phyloP scores from a whole-genome alignment of 495 filamentous ascomycete species.

The Penicillium coffeae region DNA sequence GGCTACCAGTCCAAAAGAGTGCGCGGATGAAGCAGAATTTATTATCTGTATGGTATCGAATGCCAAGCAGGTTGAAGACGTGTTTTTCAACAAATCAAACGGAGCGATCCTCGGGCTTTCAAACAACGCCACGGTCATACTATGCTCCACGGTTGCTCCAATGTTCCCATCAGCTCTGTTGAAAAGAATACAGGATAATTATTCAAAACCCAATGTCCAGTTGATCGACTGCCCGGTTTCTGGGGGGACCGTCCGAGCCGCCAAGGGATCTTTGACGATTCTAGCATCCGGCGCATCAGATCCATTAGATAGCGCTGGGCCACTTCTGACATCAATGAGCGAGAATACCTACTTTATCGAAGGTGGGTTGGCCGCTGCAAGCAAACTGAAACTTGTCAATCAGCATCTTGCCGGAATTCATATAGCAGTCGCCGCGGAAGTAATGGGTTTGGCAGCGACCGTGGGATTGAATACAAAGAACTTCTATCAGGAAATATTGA shows the following conservation, averaged over 20 bases:
- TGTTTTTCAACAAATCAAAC: conserved; percentile 5
- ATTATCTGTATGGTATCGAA: conserved; percentile 10
- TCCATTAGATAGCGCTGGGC: conserved; percentile 1
- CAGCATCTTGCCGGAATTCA: conserved; percentile 12
- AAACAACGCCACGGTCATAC: conserved; percentile 4
- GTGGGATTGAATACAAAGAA: conserved; percentile 8
- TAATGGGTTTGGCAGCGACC: conserved; percentile 10
- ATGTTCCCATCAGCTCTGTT: conserved; percentile 1
- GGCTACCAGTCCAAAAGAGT: conserved; percentile 4
- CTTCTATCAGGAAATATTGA: conserved; percentile 5
- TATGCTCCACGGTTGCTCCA: conserved; percentile 10
- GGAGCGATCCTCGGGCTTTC: conserved; percentile 4
- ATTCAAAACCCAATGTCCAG: conserved; percentile 5
- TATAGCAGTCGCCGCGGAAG: conserved; percentile 7
- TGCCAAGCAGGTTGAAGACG: conserved; percentile 4
- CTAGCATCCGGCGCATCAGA: conserved; percentile 5
- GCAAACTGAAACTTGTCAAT: conserved; percentile 11
- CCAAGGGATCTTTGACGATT: conserved; percentile 4
- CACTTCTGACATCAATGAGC: conserved; percentile 8
- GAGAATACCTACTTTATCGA: conserved; percentile 6
- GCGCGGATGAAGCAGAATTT: conserved; percentile 5
- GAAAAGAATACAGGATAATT: not conserved
- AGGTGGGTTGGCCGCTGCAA: conserved; percentile 6
- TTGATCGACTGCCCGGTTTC: conserved; percentile 10
- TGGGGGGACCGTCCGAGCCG: conserved; percentile 8